These are phyloP conservation scores for Saturnispora halmiae DNA, from an alignment of 805 yeast genomes.

Conservation along the genomic window DNA sequence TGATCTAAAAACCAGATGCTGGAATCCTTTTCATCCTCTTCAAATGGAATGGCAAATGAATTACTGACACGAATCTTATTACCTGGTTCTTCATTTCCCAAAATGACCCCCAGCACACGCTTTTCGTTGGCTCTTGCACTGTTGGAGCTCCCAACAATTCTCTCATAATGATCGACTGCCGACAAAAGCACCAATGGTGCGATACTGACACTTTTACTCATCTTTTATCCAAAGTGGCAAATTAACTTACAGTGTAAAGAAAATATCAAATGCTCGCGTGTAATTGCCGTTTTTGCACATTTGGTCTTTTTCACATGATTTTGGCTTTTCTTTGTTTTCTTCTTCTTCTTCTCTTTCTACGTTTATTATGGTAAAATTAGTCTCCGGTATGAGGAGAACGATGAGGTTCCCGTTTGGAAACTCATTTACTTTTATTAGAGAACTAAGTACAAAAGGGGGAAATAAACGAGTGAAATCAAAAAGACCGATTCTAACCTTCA, in stretches of 20 bases:
- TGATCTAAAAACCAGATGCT: constrained; percentile 96
- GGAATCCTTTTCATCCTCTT: constrained; percentile 87
- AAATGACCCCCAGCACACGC: constrained; percentile 87
- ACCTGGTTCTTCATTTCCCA: constrained; percentile 57
- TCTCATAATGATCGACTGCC: constrained; percentile 89
- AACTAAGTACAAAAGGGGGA: background rate
- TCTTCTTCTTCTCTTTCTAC: too few relatives aligned
- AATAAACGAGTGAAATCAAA: background rate
- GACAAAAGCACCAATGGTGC: constrained; percentile 93
- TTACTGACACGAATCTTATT: constrained; percentile 66
- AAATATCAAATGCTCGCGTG: background rate
- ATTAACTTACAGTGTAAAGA: background rate
- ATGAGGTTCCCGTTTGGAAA: too few relatives aligned
- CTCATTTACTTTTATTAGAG: background rate
- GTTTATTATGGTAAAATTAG: too few relatives aligned
- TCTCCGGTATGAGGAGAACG: too few relatives aligned
- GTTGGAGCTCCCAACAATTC: constrained; percentile 45
- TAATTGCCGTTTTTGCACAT: background rate
- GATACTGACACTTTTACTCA: constrained; percentile 58
- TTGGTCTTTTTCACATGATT: background rate
- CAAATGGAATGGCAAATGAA: constrained; percentile 95
- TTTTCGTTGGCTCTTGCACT: constrained; percentile 34
- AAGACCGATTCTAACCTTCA: constrained; percentile 9
- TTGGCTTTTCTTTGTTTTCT: too few relatives aligned
- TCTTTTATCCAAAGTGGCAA: background rate